These are phyloP conservation scores for Penicillium odoratum DNA, from an alignment of 495 filamentous ascomycete species.

Conservation along the genomic window DNA sequence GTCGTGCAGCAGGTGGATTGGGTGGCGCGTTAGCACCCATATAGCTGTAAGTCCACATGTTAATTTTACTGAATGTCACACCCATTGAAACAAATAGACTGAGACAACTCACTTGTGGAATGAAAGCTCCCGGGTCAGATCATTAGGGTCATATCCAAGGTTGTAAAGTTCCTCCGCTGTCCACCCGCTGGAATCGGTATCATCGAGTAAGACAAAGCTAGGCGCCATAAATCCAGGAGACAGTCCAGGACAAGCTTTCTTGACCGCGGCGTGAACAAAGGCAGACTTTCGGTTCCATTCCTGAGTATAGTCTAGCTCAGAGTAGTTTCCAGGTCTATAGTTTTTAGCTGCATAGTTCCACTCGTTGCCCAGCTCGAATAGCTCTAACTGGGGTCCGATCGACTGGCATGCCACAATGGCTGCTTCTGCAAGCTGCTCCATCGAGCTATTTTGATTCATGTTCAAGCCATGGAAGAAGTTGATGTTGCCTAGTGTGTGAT, in stretches of 20 bases:
- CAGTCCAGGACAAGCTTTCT: constrained; percentile 17
- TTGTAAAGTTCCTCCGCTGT: constrained; percentile 15
- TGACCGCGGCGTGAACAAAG: constrained; percentile 3
- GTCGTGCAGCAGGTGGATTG: no score
- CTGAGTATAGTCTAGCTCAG: constrained; percentile 12
- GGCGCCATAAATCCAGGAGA: constrained; percentile 20
- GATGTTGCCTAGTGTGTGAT: constrained; percentile 14
- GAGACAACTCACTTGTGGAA: constrained; percentile 16
- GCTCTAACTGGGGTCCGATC: constrained; percentile 13
- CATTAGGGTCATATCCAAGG: constrained; percentile 18
- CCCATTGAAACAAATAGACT: neutral
- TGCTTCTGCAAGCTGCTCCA: constrained; percentile 8
- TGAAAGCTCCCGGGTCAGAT: constrained; percentile 16
- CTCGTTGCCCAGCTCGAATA: constrained; percentile 23
- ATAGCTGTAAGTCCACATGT: constrained; percentile 5
- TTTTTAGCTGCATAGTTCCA: constrained; percentile 10
- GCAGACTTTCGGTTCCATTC: constrained; percentile 23
- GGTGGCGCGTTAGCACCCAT: constrained; percentile 13
- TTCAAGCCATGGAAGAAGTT: constrained; percentile 22
- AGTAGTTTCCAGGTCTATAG: constrained; percentile 16
- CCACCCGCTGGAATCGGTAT: constrained; percentile 1
- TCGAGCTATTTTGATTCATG: constrained; percentile 17
- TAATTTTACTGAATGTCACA: neutral
- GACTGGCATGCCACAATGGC: constrained; percentile 12
- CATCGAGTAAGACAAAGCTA: constrained; percentile 12